A percentile compares a stretch with the other conserved stretches of the same genome.
These are phyloP conservation scores for Tricholoma furcatifolium DNA, from an alignment of 768 basidiomycete genomes.

Conservation along the genomic window DNA sequence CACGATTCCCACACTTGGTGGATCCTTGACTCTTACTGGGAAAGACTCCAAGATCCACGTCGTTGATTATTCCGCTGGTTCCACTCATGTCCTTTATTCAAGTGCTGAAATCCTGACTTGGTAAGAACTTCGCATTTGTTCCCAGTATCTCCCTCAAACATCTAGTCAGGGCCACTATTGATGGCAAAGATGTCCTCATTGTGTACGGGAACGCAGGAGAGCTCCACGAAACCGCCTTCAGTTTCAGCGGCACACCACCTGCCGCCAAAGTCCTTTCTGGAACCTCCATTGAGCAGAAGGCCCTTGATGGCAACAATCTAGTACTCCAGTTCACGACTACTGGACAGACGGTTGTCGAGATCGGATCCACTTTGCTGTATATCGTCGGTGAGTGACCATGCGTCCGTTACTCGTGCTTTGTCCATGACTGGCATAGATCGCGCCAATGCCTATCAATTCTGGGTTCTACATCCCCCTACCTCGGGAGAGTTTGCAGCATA, in stretches of 20 bases:
- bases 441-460: constrained; percentile 48
- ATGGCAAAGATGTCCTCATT: constrained; percentile 44
- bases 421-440: constrained; percentile 32
- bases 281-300: constrained; percentile 32
- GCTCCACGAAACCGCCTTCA: constrained; percentile 50
- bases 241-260: constrained; percentile 26
- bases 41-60: constrained; percentile 54
- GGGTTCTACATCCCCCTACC: constrained; percentile 45
- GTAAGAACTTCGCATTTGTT: constrained; percentile 19
- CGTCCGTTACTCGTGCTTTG: neutral
- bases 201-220: constrained; percentile 47
- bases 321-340: constrained; percentile 44
- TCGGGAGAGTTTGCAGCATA: constrained; percentile 34
- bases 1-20: constrained; percentile 42
- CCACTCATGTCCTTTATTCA: constrained; percentile 43
- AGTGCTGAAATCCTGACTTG: constrained; percentile 51
- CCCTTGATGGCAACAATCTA: constrained; percentile 32
- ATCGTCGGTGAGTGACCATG: constrained; percentile 35
- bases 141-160: neutral
- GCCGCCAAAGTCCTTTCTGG: constrained; percentile 35
- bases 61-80: constrained; percentile 47
- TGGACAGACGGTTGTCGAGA: constrained; percentile 44
- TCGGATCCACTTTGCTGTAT: constrained; percentile 41
- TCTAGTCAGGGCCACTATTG: constrained; percentile 41
- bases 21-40: constrained; percentile 42